A percentile compares a stretch with the other conserved stretches of the same genome.
These are phyloP conservation scores for Termitomyces eurrhizus DNA, from an alignment of 768 basidiomycete genomes.

Conservation along the genomic window DNA sequence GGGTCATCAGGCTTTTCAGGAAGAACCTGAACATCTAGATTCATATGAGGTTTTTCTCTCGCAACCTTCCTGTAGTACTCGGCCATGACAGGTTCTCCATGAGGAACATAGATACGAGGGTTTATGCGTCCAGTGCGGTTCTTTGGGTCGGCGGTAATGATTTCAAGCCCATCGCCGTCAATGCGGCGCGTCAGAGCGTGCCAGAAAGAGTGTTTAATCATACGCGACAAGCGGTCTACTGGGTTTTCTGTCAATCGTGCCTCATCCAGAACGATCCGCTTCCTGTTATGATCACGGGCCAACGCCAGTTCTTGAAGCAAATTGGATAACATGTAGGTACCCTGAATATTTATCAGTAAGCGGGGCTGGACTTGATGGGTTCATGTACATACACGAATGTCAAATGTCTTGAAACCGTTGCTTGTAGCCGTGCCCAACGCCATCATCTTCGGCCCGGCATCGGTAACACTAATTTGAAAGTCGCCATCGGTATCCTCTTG, in stretches of 20 bases:
- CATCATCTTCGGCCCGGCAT: constrained; percentile 96
- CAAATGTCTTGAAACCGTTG: constrained; percentile 97
- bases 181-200: constrained; percentile 94
- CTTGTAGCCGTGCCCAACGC: constrained; percentile 94
- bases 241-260: constrained; percentile 97
- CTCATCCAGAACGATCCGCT: constrained; percentile 98
- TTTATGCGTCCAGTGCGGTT: constrained; percentile 89
- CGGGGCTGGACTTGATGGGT: not conserved
- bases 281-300: constrained; percentile 90
- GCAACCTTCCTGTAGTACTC: constrained; percentile 94
- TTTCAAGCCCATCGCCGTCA: constrained; percentile 95
- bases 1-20: constrained; percentile 87
- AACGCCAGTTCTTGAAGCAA: constrained; percentile 97
- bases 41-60: constrained; percentile 88
- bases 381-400: constrained; percentile 68
- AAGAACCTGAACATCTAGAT: constrained; percentile 87
- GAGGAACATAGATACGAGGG: constrained; percentile 92
- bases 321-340: constrained; percentile 99
- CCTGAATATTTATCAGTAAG: constrained; percentile 40
- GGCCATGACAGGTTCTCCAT: constrained; percentile 90
- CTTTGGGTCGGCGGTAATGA: constrained; percentile 97
- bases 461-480: constrained; percentile 94
- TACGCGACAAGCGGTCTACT: constrained; percentile 91
- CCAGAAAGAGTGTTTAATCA: constrained; percentile 99
- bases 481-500: constrained; percentile 98